Evolutionary conservation across 148 eudicot genomes (phyloP).

Genomic region (Diospyros lotus): DNA sequence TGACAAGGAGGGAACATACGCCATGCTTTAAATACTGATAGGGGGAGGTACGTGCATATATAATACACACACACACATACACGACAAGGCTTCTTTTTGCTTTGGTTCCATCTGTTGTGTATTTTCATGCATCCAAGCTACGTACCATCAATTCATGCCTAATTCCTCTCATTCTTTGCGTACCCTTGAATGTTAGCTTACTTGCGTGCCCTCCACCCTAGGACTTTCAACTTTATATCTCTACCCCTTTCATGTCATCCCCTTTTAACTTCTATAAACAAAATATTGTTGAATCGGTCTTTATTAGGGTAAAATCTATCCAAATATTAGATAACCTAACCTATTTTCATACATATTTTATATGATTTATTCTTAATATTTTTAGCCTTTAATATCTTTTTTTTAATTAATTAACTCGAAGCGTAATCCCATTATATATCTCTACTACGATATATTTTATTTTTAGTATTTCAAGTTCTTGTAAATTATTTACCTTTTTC

Average conservation of each 20-base stretch:
- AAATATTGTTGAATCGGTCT: neutral
- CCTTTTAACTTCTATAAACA: neutral
- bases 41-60: neutral
- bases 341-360: too few relatives aligned
- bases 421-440: too few relatives aligned
- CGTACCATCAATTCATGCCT: neutral
- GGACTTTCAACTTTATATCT: too few relatives aligned
- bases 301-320: neutral
- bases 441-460: too few relatives aligned
- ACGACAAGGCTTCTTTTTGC: constrained; percentile 13
- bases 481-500: too few relatives aligned
- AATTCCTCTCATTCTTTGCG: constrained; percentile 16
- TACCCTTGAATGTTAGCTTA: constrained; percentile 4
- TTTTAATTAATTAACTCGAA: too few relatives aligned
- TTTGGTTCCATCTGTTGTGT: constrained; percentile 11
- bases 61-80: neutral
- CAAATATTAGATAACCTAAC: too few relatives aligned
- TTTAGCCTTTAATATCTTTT: too few relatives aligned
- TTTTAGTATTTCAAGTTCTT: too few relatives aligned
- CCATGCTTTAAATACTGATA: constrained; percentile 11
- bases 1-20: constrained; percentile 2
- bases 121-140: constrained; percentile 19
- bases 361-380: too few relatives aligned
- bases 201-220: neutral
- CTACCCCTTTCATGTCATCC: neutral